phyloP scores from a whole-genome alignment of 495 filamentous ascomycete species.

The Diplogelasinospora grovesii region DNA sequence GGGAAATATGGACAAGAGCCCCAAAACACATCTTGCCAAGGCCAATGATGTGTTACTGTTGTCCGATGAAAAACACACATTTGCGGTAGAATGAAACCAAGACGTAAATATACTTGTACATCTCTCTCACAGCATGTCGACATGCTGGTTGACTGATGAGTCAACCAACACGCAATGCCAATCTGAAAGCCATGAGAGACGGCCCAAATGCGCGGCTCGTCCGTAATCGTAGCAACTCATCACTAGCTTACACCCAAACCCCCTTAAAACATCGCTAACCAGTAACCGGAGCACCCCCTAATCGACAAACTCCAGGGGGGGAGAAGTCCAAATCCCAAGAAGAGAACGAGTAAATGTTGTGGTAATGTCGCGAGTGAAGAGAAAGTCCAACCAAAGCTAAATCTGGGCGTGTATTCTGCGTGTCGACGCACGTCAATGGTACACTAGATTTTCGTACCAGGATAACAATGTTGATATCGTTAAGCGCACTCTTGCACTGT shows the following conservation, averaged over 20 bases:
- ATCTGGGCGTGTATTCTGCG: slow-evolving; percentile 16
- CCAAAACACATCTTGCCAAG: no score
- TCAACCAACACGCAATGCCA: slow-evolving; percentile 7
- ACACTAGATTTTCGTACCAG: slow-evolving; percentile 17
- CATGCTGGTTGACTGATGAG: background rate
- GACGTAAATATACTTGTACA: slow-evolving; percentile 3
- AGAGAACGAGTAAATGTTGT: slow-evolving; percentile 18
- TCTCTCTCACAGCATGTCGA: slow-evolving; percentile 3
- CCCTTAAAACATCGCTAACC: slow-evolving; percentile 13
- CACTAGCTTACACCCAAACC: slow-evolving; percentile 12
- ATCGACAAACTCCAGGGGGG: slow-evolving; percentile 12
- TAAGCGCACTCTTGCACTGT: slow-evolving; percentile 33
- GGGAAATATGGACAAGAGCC: no score
- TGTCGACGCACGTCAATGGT: slow-evolving; percentile 17
- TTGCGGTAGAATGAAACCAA: no score
- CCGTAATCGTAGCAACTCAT: no score
- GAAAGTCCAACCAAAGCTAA: slow-evolving; percentile 13
- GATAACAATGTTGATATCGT: slow-evolving; percentile 18
- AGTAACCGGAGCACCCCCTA: slow-evolving; percentile 11
- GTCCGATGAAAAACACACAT: background rate
- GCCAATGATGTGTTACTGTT: no score
- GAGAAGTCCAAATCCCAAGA: slow-evolving; percentile 12
- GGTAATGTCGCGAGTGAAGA: slow-evolving; percentile 20
- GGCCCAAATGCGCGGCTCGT: slow-evolving; percentile 6
- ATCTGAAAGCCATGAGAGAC: slow-evolving; percentile 6